Evolutionary conservation across 1,139 yeast genomes (phyloP).

Genomic region (Blastobotrys aristatus): DNA sequence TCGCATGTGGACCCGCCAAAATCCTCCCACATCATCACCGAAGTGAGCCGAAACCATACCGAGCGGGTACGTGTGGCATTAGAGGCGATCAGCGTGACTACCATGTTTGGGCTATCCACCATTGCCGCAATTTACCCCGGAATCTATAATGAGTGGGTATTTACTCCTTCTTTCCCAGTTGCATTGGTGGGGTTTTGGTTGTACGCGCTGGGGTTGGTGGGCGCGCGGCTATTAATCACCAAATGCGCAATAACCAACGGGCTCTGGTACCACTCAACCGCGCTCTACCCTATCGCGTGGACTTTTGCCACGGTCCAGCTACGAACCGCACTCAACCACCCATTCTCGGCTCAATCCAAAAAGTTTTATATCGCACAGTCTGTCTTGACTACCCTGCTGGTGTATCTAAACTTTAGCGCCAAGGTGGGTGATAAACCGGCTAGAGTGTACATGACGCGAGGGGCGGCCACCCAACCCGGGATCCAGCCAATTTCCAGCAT

Average conservation of each 20-base stretch:
- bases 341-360: constrained; percentile 33
- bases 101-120: constrained; percentile 19
- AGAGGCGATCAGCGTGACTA: constrained; percentile 24
- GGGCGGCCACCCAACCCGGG: constrained; percentile 60
- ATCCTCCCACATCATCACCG: not conserved
- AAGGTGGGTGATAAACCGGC: constrained; percentile 49
- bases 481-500: constrained; percentile 66
- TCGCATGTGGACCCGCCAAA: constrained; percentile 8
- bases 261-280: constrained; percentile 64
- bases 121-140: constrained; percentile 38
- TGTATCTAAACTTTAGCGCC: constrained; percentile 53
- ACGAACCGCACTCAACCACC: constrained; percentile 59
- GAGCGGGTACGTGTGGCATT: constrained; percentile 27
- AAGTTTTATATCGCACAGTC: constrained; percentile 33
- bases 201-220: constrained; percentile 47
- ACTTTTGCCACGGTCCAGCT: constrained; percentile 51
- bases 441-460: constrained; percentile 35
- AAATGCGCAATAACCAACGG: constrained; percentile 31
- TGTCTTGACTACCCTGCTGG: constrained; percentile 40
- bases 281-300: constrained; percentile 51
- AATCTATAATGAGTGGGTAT: constrained; percentile 40
- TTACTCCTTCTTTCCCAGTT: constrained; percentile 34
- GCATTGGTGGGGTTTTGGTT: constrained; percentile 51
- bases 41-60: constrained; percentile 24
- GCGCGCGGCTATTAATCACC: constrained; percentile 43